Evolutionary conservation across 1,284 basidiomycete genomes (phyloP), one percentile per base, ranked within the genome.

Genomic region (Cerioporus squamosus): DNA sequence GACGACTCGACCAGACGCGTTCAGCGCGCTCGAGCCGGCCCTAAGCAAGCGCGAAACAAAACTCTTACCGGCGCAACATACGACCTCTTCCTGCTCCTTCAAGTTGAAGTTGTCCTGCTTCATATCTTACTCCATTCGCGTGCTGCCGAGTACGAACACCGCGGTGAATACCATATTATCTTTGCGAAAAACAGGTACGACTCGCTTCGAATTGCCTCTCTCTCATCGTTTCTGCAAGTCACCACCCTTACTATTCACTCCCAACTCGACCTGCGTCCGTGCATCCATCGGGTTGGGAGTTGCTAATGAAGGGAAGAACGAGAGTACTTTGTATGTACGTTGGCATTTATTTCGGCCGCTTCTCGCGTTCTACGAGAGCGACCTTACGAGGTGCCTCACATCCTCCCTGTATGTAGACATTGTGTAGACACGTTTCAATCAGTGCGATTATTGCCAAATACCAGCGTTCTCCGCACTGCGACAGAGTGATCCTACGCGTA

Each of bases 261-360:
- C 62, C 57, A 45, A 22, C 54, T 49, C 49, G 62, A 64, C 59
- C 31, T 57, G 42, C 31, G 29, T 54, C 45, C 55, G 26, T 14
- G 40, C 26, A 50, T 50, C 56, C 40, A 63, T 61, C 54, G 57
- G 31, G 54, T 52, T 38, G 62, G 62, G 62, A 59, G 59, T 61
- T 57, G 59, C 62, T 64, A 64, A 59, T 56, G 31, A 59, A 63
- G 62, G 62, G 62, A 56, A 63, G 39, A 63, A n/a, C 26, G 33
- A 26, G 26, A 29, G 26, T 29, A 29, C 26, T 29, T n/a, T 29
- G 26, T 29, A 29, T 29, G 26, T 29, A 29, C 26, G 26, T 29
- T 29, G 26, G 26, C 26, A 29, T 29, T 29, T 29, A 29, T 29
- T 29, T 29, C 26, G 26, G 26, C 26, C 26, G 26, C 26, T 29